phyloP scores from a whole-genome alignment of 441 rosid genomes.

The Breynia disticha region DNA sequence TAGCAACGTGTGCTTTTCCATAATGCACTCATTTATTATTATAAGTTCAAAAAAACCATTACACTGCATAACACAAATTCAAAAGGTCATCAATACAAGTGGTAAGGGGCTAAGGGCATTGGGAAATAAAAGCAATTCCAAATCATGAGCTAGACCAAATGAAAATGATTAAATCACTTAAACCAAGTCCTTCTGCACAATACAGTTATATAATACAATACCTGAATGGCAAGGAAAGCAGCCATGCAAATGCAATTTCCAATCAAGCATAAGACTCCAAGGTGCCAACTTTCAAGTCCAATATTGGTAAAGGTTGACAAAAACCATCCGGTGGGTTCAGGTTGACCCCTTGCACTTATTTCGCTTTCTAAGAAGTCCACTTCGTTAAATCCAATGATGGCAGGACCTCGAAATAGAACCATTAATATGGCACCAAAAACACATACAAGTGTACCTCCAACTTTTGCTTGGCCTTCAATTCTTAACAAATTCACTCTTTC shows the following conservation, averaged over 20 bases:
- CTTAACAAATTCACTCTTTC: conserved; percentile 70
- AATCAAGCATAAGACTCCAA: conserved; percentile 86
- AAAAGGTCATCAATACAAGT: too few relatives aligned
- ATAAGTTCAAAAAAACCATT: too few relatives aligned
- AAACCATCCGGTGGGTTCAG: conserved; percentile 84
- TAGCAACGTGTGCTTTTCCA: too few relatives aligned
- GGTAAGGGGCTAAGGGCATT: too few relatives aligned
- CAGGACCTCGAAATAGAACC: conserved; percentile 87
- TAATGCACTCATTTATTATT: too few relatives aligned
- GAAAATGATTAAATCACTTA: background rate
- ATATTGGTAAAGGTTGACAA: conserved; percentile 44
- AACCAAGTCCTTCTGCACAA: background rate
- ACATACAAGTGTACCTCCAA: conserved; percentile 72
- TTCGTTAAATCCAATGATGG: conserved; percentile 52
- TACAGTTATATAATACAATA: conserved; percentile 14
- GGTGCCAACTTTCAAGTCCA: conserved; percentile 69
- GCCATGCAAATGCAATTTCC: conserved; percentile 99
- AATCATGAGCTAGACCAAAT: too few relatives aligned
- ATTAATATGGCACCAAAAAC: conserved; percentile 82
- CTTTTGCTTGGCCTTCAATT: conserved; percentile 88
- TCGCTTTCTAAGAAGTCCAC: conserved; percentile 42
- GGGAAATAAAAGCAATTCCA: too few relatives aligned
- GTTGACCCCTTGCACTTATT: conserved; percentile 75
- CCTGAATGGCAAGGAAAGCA: conserved; percentile 88
- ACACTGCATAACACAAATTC: too few relatives aligned